These are phyloP conservation scores for Quercus phellos DNA, from an alignment of 331 rosid species.

Conservation along the genomic window DNA sequence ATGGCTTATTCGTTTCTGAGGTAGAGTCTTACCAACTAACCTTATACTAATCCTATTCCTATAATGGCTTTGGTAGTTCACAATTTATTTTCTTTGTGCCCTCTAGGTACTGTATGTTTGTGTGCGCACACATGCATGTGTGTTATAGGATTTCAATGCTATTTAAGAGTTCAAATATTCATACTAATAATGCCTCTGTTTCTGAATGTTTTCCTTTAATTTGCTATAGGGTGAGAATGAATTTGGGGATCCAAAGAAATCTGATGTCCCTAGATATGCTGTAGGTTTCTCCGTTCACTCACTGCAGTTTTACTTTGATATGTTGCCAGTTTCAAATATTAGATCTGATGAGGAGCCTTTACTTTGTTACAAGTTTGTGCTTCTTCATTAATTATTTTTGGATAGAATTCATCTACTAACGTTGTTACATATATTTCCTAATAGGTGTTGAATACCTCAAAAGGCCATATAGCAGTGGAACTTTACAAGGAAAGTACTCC, in stretches of 20 bases:
- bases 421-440: not conserved
- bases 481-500: constrained; percentile 87
- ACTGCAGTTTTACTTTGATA: constrained; percentile 11
- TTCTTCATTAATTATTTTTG: not conserved
- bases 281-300: constrained; percentile 37
- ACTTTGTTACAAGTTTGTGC: not conserved
- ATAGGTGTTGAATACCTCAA: constrained; percentile 79
- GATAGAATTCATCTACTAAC: not conserved
- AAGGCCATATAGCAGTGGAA: constrained; percentile 67
- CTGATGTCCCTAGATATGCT: constrained; percentile 77
- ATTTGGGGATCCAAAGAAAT: constrained; percentile 46
- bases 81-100: not conserved
- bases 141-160: constrained; percentile 2
- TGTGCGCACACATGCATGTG: not conserved
- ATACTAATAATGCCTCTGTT: not conserved
- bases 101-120: not conserved
- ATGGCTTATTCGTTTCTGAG: constrained; percentile 35
- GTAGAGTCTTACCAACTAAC: constrained; percentile 18
- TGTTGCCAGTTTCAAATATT: not conserved
- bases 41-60: constrained; percentile 13
- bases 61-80: constrained; percentile 12
- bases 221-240: constrained; percentile 41
- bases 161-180: not conserved
- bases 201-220: constrained; percentile 4
- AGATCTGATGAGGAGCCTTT: not conserved